Percentiles rank a stretch among this genome's conserved stretches.
Conservation (phyloP, 345 rosid genomes). For the Aquilaria yunnanensis region DNA sequence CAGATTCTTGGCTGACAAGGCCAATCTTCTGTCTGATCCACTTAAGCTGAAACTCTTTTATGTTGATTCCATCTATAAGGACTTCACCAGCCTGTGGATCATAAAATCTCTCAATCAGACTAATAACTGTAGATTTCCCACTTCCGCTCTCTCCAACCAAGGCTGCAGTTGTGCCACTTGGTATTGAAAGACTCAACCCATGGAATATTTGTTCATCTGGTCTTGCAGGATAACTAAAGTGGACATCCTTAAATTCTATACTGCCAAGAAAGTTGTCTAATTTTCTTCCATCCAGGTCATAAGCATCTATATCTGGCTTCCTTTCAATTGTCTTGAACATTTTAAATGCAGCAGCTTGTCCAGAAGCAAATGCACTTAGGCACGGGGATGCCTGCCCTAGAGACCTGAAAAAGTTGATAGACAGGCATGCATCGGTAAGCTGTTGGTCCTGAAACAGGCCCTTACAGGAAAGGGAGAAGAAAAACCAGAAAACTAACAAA, state of each 20-base stretch:
- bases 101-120: constrained; percentile 71
- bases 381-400: constrained; percentile 75
- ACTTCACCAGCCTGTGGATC: constrained; percentile 63
- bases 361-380: constrained; percentile 66
- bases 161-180: constrained; percentile 66
- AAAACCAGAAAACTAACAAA: background rate
- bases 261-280: constrained; percentile 51
- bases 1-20: constrained; percentile 79
- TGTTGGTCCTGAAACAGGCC: background rate
- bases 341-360: constrained; percentile 69
- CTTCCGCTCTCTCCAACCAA: constrained; percentile 86
- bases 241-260: constrained; percentile 49
- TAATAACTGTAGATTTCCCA: constrained; percentile 72
- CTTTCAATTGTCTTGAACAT: constrained; percentile 68
- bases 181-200: constrained; percentile 54
- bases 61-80: constrained; percentile 50
- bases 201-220: constrained; percentile 56
- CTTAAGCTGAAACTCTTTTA: constrained; percentile 56
- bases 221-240: constrained; percentile 73
- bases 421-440: background rate
- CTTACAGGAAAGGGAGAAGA: background rate
- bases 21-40: constrained; percentile 77
- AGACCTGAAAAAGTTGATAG: constrained; percentile 39
- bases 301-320: constrained; percentile 62
- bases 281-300: constrained; percentile 39